phyloP scores from a whole-genome alignment of 2,329 filamentous ascomycete genomes.

The Mariannaea elegans region DNA sequence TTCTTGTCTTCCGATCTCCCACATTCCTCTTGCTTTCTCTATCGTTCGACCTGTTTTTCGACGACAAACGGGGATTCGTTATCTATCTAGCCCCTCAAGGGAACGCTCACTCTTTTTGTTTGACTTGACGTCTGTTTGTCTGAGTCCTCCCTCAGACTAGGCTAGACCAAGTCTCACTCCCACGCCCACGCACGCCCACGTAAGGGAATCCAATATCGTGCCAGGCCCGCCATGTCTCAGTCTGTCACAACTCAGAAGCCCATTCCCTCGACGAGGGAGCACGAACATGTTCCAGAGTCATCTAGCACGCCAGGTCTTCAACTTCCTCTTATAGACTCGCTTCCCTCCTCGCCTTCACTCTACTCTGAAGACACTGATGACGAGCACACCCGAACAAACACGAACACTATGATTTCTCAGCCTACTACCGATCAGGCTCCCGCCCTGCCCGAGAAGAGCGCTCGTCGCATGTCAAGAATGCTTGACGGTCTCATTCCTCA shows the following conservation, averaged over 20 bases:
- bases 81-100: background rate
- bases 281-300: slow-evolving; percentile 31
- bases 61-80: slow-evolving; percentile 11
- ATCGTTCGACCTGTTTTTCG: background rate
- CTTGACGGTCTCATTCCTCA: slow-evolving; percentile 43
- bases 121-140: slow-evolving; percentile 5
- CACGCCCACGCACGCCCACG: background rate
- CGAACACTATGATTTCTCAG: slow-evolving; percentile 42
- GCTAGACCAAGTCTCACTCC: background rate
- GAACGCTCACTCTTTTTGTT: slow-evolving; percentile 1
- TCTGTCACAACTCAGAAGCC: slow-evolving; percentile 32
- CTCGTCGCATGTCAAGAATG: slow-evolving; percentile 57
- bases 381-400: slow-evolving; percentile 28
- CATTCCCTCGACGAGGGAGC: slow-evolving; percentile 29
- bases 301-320: slow-evolving; percentile 24
- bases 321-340: slow-evolving; percentile 39
- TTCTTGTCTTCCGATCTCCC: background rate
- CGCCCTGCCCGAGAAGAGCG: slow-evolving; percentile 60
- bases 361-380: slow-evolving; percentile 39
- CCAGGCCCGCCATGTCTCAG: slow-evolving; percentile 35
- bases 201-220: slow-evolving; percentile 22
- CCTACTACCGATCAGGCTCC: slow-evolving; percentile 45
- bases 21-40: background rate
- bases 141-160: slow-evolving; percentile 17
- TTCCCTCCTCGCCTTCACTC: slow-evolving; percentile 38